phyloP scores from a whole-genome alignment of 2,329 filamentous ascomycete genomes.

The Neofusicoccum kwambonambiense region DNA sequence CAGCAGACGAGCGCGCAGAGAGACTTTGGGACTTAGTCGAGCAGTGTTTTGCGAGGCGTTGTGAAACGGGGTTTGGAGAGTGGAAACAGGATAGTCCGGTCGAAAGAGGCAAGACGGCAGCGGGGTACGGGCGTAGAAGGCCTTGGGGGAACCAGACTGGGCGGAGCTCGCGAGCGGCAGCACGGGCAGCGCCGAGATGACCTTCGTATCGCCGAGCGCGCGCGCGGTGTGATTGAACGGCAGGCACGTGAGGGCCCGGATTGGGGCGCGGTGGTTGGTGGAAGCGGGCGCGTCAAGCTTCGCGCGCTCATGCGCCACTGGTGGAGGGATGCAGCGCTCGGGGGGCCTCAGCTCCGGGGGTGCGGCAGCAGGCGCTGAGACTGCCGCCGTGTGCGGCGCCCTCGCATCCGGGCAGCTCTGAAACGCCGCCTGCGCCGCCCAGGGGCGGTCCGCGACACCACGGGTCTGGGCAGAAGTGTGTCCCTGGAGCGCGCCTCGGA shows the following conservation, averaged over 20 bases:
- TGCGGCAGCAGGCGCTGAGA: background rate
- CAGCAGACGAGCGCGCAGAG: background rate
- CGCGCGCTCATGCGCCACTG: background rate
- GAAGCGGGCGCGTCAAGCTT: background rate
- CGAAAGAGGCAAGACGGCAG: background rate
- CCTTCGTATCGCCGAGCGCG: background rate
- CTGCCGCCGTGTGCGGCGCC: background rate
- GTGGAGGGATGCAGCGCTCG: background rate
- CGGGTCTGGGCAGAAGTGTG: constrained; percentile 2
- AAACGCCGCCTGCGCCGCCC: constrained; percentile 1
- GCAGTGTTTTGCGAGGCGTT: background rate
- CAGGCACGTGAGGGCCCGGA: too few relatives aligned
- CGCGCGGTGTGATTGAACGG: background rate
- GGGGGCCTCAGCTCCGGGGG: background rate
- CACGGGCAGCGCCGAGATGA: background rate
- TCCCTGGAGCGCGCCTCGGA: background rate
- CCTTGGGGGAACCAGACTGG: background rate
- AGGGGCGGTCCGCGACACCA: background rate
- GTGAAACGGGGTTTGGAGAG: constrained; percentile 2
- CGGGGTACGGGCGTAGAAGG: background rate
- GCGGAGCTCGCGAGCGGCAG: too few relatives aligned
- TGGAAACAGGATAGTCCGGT: background rate
- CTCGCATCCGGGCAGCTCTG: background rate
- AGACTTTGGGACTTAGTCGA: background rate
- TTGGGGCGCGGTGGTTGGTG: background rate